These are phyloP conservation scores for Phellopilus nigrolimitatus DNA, from an alignment of 1,284 basidiomycete species.

Conservation along the genomic window DNA sequence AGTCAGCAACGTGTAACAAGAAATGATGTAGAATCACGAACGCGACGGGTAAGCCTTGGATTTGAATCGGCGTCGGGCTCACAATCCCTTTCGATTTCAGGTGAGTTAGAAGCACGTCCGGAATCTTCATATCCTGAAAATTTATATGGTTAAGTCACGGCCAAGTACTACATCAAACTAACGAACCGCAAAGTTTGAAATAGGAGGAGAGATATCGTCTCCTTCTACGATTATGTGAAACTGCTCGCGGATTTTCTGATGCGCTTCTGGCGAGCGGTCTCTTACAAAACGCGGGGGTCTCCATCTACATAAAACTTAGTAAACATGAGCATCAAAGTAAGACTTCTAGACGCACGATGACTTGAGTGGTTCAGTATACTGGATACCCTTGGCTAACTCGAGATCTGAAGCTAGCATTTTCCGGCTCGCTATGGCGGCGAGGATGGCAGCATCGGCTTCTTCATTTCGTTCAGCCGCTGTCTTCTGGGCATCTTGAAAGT, in stretches of 20 bases:
- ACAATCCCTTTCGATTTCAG: conserved; percentile 83
- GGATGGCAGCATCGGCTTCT: conserved; percentile 86
- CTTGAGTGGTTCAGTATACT: conserved; percentile 83
- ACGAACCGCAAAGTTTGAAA: conserved; percentile 81
- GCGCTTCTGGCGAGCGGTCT: conserved; percentile 62
- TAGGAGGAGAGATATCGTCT: conserved; percentile 88
- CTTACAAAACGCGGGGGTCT: conserved; percentile 81
- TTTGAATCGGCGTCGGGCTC: conserved; percentile 91
- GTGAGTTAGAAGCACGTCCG: conserved; percentile 75
- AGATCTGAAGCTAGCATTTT: conserved; percentile 89
- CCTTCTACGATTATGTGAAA: conserved; percentile 92
- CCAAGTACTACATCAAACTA: neutral
- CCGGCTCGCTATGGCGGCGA: conserved; percentile 87
- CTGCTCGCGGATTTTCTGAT: conserved; percentile 78
- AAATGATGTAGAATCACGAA: conserved; percentile 35
- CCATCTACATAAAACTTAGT: conserved; percentile 58
- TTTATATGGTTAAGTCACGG: conserved; percentile 16
- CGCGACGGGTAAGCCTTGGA: conserved; percentile 96
- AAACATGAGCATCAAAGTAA: neutral
- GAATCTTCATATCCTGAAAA: conserved; percentile 94
- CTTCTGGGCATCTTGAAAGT: conserved; percentile 72
- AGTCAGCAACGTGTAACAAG: conserved; percentile 14
- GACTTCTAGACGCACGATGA: conserved; percentile 54
- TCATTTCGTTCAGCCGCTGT: conserved; percentile 77
- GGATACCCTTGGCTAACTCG: conserved; percentile 91